Conservation (phyloP, 2,329 filamentous ascomycete genomes). For the Curvularia lunata region DNA sequence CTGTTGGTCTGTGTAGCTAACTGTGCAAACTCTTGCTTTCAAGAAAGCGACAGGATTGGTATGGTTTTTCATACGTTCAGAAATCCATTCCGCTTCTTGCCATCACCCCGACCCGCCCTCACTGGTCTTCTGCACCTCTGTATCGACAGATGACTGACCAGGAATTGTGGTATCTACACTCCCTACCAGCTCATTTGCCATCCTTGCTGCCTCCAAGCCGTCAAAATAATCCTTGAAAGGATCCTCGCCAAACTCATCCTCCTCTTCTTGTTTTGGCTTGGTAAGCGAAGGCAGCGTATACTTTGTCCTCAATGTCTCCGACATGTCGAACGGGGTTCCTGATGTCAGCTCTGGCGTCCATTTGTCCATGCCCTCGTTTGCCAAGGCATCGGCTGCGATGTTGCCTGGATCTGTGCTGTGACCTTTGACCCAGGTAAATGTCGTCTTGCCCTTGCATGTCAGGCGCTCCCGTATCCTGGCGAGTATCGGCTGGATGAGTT, state of each 20-base stretch:
- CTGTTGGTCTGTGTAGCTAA: not conserved
- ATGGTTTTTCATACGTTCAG: not conserved
- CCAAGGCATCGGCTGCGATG: conserved; percentile 71
- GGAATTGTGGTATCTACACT: not conserved
- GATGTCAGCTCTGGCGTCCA: conserved; percentile 9
- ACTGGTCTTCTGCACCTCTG: not conserved
- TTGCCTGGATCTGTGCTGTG: conserved; percentile 78
- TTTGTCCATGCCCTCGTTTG: conserved; percentile 13
- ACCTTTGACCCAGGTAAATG: conserved; percentile 89
- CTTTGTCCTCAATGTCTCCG: conserved; percentile 9
- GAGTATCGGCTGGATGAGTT: conserved; percentile 77
- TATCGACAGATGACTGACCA: not conserved
- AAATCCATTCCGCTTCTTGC: not conserved
- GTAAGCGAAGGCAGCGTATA: conserved; percentile 1
- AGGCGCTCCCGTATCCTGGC: conserved; percentile 73
- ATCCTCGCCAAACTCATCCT: not conserved
- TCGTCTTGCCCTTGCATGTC: conserved; percentile 59
- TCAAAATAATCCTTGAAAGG: not conserved
- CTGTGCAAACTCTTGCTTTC: not conserved
- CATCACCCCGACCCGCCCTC: not conserved
- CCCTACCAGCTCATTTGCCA: not conserved
- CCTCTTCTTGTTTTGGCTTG: conserved; percentile 3
- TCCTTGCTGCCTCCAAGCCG: conserved; percentile 1
- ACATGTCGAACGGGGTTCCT: conserved; percentile 9
- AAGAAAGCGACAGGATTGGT: not conserved